phyloP scores from a whole-genome alignment of 139 green algal species.

The Mesotaenium endlicherianum region DNA sequence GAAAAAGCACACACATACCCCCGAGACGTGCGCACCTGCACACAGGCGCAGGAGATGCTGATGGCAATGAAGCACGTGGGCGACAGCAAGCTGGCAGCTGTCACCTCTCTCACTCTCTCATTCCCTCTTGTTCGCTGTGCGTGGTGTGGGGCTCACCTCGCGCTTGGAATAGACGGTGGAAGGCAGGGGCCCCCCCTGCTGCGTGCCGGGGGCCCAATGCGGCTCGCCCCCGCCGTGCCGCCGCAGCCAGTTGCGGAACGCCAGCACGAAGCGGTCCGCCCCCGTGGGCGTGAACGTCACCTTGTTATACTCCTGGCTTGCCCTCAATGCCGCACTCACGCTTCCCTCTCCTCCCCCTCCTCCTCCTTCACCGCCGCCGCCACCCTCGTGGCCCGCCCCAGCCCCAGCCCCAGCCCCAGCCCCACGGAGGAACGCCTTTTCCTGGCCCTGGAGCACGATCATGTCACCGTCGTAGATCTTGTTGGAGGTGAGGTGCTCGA shows the following conservation, averaged over 20 bases:
- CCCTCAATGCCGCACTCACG: neutral
- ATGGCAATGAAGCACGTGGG: no score
- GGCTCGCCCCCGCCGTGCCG: constrained; percentile 29
- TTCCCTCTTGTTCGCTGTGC: no score
- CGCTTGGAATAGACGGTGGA: constrained; percentile 15
- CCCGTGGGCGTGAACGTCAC: constrained; percentile 31
- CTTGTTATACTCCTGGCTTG: constrained; percentile 19
- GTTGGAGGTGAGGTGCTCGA: constrained; percentile 45
- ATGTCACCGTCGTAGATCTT: constrained; percentile 46
- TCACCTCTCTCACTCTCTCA: no score
- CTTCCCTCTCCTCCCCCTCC: neutral
- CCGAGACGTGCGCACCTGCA: no score
- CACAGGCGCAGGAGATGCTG: no score
- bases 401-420: neutral
- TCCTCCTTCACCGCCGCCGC: neutral
- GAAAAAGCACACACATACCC: no score
- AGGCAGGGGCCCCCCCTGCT: constrained; percentile 1
- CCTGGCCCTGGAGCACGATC: constrained; percentile 39
- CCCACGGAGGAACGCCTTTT: constrained; percentile 3
- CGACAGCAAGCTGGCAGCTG: no score
- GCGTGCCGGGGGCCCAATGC: constrained; percentile 15
- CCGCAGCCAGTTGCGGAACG: constrained; percentile 49
- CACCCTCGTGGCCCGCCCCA: no score
- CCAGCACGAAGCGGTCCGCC: constrained; percentile 40
- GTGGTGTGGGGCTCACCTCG: neutral